Conservation (phyloP, 352 stramenopile genomes). For the Globisporangium radiosum region DNA sequence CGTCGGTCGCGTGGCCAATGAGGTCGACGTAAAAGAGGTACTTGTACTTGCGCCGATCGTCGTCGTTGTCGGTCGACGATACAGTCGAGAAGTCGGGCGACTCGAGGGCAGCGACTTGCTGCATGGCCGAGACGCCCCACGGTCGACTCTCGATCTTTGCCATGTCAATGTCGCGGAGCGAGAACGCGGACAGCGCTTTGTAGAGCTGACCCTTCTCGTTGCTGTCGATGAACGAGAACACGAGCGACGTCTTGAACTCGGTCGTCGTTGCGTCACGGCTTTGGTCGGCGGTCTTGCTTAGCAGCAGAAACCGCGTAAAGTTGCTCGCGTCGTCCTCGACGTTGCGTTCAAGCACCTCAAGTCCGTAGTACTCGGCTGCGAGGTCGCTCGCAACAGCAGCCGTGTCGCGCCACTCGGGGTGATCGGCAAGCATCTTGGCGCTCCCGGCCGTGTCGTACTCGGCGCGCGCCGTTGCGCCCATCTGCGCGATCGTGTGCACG, state of each 20-base stretch:
- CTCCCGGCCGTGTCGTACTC: slow-evolving; percentile 97
- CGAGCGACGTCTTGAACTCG: slow-evolving; percentile 68
- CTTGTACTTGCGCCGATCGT: slow-evolving; percentile 53
- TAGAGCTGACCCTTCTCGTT: slow-evolving; percentile 55
- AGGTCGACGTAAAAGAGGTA: slow-evolving; percentile 79
- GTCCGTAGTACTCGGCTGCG: slow-evolving; percentile 90
- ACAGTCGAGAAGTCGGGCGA: slow-evolving; percentile 26
- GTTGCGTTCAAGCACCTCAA: slow-evolving; percentile 85
- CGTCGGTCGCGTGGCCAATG: slow-evolving; percentile 54
- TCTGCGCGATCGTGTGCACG: slow-evolving; percentile 89
- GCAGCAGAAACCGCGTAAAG: slow-evolving; percentile 92
- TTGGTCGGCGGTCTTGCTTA: slow-evolving; percentile 61
- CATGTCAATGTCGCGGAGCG: slow-evolving; percentile 54
- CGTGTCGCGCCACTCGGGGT: slow-evolving; percentile 64
- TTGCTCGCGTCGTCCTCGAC: slow-evolving; percentile 89
- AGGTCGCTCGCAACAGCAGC: slow-evolving; percentile 95
- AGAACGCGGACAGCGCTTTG: slow-evolving; percentile 55
- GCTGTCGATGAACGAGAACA: slow-evolving; percentile 66
- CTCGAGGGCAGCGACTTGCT: slow-evolving; percentile 31
- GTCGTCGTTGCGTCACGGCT: slow-evolving; percentile 20
- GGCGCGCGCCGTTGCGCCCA: slow-evolving; percentile 70
- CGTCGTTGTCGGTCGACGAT: slow-evolving; percentile 17
- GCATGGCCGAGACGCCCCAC: slow-evolving; percentile 47
- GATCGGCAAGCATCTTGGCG: slow-evolving; percentile 95
- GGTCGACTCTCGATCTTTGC: slow-evolving; percentile 73